A percentile compares a stretch with the other conserved stretches of the same genome.
Evolutionary conservation across 768 basidiomycete species (phyloP).

Genomic region (Pisolithus albus): DNA sequence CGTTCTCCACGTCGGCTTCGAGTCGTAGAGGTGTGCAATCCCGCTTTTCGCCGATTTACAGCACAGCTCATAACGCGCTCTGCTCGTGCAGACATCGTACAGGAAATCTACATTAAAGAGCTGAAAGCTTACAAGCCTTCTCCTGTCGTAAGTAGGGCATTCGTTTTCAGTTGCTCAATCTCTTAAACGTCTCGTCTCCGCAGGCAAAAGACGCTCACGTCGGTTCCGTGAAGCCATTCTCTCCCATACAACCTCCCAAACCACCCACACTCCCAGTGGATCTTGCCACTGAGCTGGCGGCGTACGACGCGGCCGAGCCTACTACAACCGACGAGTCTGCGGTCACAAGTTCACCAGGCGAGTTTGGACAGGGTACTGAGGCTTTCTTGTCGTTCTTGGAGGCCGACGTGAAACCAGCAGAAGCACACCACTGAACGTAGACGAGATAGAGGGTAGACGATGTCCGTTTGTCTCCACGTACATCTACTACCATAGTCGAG

Average conservation of each 20-base stretch:
- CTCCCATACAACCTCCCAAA: constrained; percentile 66
- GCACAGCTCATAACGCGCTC: constrained; percentile 3
- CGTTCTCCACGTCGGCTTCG: constrained; percentile 54
- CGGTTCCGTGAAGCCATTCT: constrained; percentile 77
- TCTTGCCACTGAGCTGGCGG: constrained; percentile 81
- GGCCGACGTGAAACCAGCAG: constrained; percentile 66
- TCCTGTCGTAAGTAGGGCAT: constrained; percentile 47
- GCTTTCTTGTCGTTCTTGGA: constrained; percentile 78
- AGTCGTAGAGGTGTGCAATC: constrained; percentile 53
- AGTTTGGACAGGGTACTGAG: constrained; percentile 47
- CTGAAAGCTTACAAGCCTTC: constrained; percentile 85
- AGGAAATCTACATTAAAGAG: constrained; percentile 88
- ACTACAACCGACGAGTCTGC: constrained; percentile 39
- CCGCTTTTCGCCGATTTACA: constrained; percentile 21
- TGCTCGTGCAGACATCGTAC: constrained; percentile 65
- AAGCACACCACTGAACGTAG: constrained; percentile 44
- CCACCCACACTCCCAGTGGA: constrained; percentile 72
- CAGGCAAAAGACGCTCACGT: constrained; percentile 90
- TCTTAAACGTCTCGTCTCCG: neutral
- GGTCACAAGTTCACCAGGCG: constrained; percentile 21
- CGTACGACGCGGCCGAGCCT: constrained; percentile 82
- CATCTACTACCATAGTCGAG: neutral
- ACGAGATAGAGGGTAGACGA: neutral
- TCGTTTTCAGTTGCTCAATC: neutral
- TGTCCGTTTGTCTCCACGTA: neutral